Evolutionary conservation across 2,329 filamentous ascomycete species (phyloP), one percentile per base, ranked within the genome.

Genomic region (Sporothrix brasiliensis): DNA sequence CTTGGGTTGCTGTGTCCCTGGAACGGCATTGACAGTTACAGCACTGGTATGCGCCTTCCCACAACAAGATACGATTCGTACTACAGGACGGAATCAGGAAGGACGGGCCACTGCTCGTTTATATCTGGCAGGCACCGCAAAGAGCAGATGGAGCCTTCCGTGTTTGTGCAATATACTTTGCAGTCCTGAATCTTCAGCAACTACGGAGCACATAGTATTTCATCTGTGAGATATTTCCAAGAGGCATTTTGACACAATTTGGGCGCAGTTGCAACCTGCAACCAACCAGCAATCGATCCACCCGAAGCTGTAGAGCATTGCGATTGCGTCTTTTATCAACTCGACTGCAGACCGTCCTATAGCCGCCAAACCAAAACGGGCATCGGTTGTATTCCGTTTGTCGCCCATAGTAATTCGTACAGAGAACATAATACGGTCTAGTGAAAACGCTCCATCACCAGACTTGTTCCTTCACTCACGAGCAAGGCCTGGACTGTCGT

Each of bases 11-110:
- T 27, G 52, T 56, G 52, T 47, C 50, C 19, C 13, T 24, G n/a
- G 21, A 16, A 19, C 41, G 67, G 52, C 39, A 58, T 68, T 58
- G 67, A 69, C 44, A 30, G 47, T 2, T 44, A 69, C 67, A 49
- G 67, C 24, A 14, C 41, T 34, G 9, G 39, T n/a, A 34, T 34
- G 61, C 24, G 24, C 61, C 61, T 50, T 65, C 61, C n/a, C 47
- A 16, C 30, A 11, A 9, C 4, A 30, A 27, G 14, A n/a, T n/a
- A n/a, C n/a, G n/a, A n/a, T n/a, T n/a, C n/a, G 7, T 30, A 34
- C 34, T 58, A 39, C 27, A 34, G 19, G 34, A 13, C 30, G 19
- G 54, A n/a, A 2, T 39, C n/a, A 60, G 16, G 56, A 19, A 41
- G 56, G 30, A 47, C 27, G 27, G 24, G 58, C 58, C 58, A 47